A percentile compares a stretch with the other conserved stretches of the same genome.
phyloP scores from a whole-genome alignment of 2,329 filamentous ascomycete species.

The Macrophomina phaseolina region DNA sequence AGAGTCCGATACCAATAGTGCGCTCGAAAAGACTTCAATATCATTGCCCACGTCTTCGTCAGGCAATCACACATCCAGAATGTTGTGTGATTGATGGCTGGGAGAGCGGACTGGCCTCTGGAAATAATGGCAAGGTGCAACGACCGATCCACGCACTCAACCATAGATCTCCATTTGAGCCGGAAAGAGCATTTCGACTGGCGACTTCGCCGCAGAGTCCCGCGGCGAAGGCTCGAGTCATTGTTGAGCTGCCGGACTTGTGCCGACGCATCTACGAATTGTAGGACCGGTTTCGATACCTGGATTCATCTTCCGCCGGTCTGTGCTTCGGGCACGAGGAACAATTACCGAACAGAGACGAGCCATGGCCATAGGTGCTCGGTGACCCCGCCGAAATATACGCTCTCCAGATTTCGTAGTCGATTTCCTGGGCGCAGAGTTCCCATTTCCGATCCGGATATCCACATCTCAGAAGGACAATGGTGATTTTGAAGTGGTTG shows the following conservation, averaged over 20 bases:
- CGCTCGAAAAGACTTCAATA: too few species aligned
- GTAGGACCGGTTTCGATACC: too few species aligned
- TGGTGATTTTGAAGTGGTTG: conserved; percentile 5
- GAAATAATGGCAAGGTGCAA: too few species aligned
- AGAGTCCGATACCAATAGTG: background rate
- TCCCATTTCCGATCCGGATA: background rate
- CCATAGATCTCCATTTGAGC: background rate
- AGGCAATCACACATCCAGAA: too few species aligned
- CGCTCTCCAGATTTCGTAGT: background rate
- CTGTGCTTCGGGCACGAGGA: background rate
- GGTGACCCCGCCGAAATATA: background rate
- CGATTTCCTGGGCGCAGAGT: too few species aligned
- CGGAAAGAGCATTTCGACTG: background rate
- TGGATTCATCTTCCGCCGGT: background rate
- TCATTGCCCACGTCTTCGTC: too few species aligned
- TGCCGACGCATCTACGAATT: background rate
- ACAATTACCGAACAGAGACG: background rate
- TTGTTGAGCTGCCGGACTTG: background rate
- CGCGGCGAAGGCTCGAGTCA: background rate
- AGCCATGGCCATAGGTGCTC: background rate
- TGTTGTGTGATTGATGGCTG: too few species aligned
- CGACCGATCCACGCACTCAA: background rate
- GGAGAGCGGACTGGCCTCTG: too few species aligned
- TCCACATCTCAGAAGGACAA: background rate
- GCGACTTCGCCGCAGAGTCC: background rate